phyloP scores from a whole-genome alignment of 495 filamentous ascomycete species.

The Trichoderma gamsii region DNA sequence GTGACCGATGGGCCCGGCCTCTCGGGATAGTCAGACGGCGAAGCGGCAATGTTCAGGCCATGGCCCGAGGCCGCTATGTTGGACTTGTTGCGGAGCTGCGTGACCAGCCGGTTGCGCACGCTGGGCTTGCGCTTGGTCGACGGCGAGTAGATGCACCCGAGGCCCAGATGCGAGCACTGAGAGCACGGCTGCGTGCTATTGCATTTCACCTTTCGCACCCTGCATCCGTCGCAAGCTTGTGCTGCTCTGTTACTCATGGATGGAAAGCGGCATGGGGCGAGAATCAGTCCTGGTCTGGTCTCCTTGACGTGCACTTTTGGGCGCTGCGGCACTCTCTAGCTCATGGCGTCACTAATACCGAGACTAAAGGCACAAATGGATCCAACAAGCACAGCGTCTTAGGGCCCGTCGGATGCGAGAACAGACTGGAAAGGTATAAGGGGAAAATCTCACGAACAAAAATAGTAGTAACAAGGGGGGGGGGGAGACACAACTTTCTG shows the following conservation, averaged over 20 bases:
- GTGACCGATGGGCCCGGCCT: neutral
- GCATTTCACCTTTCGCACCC: slow-evolving; percentile 25
- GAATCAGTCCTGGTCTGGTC: neutral
- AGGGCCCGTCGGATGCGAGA: neutral
- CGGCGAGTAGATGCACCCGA: slow-evolving; percentile 16
- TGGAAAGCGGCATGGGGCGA: neutral
- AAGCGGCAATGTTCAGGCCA: neutral
- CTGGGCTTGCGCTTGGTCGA: slow-evolving; percentile 12
- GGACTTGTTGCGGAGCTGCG: slow-evolving; percentile 15
- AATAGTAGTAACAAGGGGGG: neutral
- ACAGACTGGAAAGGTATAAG: neutral
- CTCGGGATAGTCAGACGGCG: neutral
- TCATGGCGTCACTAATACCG: slow-evolving; percentile 4
- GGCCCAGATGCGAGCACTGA: slow-evolving; percentile 18
- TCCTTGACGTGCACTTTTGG: too few species aligned
- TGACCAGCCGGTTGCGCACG: slow-evolving; percentile 8
- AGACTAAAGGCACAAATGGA: neutral
- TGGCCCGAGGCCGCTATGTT: neutral
- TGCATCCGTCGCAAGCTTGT: slow-evolving; percentile 24
- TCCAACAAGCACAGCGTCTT: neutral
- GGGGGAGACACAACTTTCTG: neutral
- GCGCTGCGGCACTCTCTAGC: neutral
- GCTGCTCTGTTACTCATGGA: slow-evolving; percentile 12
- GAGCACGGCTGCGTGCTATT: slow-evolving; percentile 24
- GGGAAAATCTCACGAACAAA: neutral